Conservation (phyloP, 805 yeast species). For the Saitoella complicata region DNA sequence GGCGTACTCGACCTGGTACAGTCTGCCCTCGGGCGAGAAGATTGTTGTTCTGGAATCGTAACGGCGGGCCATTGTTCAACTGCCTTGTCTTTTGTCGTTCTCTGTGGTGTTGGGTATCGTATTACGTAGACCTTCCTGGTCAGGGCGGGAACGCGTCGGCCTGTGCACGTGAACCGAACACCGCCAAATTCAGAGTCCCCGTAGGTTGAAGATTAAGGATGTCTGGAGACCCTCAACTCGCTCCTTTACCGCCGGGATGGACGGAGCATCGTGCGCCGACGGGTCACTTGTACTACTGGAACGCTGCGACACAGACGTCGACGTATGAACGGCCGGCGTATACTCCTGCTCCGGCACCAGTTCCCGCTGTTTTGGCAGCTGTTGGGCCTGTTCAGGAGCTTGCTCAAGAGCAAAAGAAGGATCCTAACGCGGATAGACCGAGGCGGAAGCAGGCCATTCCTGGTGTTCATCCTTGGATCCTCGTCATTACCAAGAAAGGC, state of each 20-base stretch:
- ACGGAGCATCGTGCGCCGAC: conserved; percentile 25
- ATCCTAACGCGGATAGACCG: conserved; percentile 4
- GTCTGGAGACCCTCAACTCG: background rate
- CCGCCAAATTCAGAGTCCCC: background rate
- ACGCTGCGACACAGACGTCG: conserved; percentile 23
- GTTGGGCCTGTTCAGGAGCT: background rate
- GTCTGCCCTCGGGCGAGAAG: conserved; percentile 96
- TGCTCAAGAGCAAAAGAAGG: conserved; percentile 5
- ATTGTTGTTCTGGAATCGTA: conserved; percentile 98
- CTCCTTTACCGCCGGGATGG: conserved; percentile 22
- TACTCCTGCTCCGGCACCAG: conserved; percentile 11
- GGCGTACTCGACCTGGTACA: conserved; percentile 93
- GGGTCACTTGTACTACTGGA: conserved; percentile 26
- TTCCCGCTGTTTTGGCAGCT: conserved; percentile 3
- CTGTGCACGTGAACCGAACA: background rate
- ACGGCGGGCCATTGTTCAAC: conserved; percentile 49
- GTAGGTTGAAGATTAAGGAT: background rate
- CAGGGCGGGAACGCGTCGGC: background rate
- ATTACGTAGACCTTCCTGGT: background rate
- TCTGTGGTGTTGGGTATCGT: too few relatives aligned
- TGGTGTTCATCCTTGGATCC: conserved; percentile 23
- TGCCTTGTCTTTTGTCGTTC: background rate
- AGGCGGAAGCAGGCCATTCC: conserved; percentile 8
- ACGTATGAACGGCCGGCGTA: conserved; percentile 24
- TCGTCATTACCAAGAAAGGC: conserved; percentile 30